phyloP scores from a whole-genome alignment of 306 rosid genomes.

The Quercus parvula region DNA sequence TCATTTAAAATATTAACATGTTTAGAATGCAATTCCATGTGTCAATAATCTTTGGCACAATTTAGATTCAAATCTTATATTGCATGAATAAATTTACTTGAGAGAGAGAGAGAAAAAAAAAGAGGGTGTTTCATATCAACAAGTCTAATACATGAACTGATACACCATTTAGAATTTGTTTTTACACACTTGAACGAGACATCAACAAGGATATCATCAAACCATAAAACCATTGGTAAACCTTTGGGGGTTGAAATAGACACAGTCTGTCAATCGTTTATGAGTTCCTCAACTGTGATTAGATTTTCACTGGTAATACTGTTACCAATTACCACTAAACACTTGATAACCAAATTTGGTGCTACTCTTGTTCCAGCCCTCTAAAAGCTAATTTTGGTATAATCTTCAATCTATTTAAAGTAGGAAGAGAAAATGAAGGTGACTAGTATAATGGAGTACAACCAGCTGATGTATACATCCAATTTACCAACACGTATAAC shows the following conservation, averaged over 20 bases:
- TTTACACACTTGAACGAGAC: neutral
- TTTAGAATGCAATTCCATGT: too few species aligned
- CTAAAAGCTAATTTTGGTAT: neutral
- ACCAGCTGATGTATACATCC: slow-evolving; percentile 3
- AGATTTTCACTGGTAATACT: neutral
- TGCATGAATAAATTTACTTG: too few species aligned
- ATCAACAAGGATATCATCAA: neutral
- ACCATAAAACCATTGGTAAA: neutral
- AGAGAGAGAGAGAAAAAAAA: too few species aligned
- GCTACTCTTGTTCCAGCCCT: neutral
- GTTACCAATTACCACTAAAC: neutral
- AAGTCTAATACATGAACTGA: neutral
- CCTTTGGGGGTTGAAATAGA: too few species aligned
- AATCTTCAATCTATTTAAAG: slow-evolving; percentile 4
- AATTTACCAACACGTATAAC: slow-evolving; percentile 7
- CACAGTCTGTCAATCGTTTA: neutral
- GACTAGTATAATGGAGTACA: neutral
- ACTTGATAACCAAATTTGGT: neutral
- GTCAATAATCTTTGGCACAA: too few species aligned
- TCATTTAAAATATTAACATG: too few species aligned
- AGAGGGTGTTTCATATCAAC: neutral
- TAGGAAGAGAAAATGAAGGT: neutral
- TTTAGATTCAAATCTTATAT: too few species aligned
- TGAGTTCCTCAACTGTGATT: neutral
- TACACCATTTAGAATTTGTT: neutral